Evolutionary conservation across 2,329 filamentous ascomycete species (phyloP).

Genomic region (Endoconidiophora laricicola): DNA sequence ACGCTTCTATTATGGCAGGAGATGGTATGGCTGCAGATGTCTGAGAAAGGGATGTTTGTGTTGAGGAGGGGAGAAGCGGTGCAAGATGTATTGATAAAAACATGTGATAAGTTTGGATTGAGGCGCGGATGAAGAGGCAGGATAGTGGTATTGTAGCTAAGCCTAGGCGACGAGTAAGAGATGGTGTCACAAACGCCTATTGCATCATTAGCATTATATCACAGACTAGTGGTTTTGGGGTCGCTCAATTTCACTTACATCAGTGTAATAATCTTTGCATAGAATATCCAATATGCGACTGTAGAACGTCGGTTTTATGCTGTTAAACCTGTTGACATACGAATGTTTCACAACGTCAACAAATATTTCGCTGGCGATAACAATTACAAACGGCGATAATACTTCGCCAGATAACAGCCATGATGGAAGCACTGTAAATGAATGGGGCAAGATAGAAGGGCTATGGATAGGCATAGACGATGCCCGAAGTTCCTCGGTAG

Average conservation of each 20-base stretch:
- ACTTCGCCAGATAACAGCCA: constrained; percentile 69
- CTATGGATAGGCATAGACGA: constrained; percentile 41
- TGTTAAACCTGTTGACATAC: constrained; percentile 98
- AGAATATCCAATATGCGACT: constrained; percentile 79
- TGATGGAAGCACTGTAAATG: constrained; percentile 75
- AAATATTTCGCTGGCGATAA: constrained; percentile 88
- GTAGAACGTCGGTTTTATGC: constrained; percentile 82
- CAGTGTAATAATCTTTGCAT: constrained; percentile 95
- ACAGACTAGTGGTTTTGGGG: not conserved
- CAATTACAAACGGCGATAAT: constrained; percentile 79
- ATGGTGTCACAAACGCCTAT: constrained; percentile 76
- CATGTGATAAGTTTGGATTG: constrained; percentile 95
- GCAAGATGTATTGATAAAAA: constrained; percentile 79
- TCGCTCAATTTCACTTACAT: constrained; percentile 34
- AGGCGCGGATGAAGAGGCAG: constrained; percentile 87
- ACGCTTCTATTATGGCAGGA: constrained; percentile 57
- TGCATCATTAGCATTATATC: constrained; percentile 10
- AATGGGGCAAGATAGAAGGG: constrained; percentile 67
- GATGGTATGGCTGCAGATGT: constrained; percentile 45
- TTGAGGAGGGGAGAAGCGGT: constrained; percentile 48
- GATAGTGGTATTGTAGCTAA: constrained; percentile 83
- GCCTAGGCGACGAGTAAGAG: constrained; percentile 75
- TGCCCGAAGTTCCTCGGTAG: not conserved
- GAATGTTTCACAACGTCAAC: constrained; percentile 96
- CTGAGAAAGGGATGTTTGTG: constrained; percentile 47